Conservation (phyloP, 1,139 yeast species). For the Protomyces arabidopsidicola region DNA sequence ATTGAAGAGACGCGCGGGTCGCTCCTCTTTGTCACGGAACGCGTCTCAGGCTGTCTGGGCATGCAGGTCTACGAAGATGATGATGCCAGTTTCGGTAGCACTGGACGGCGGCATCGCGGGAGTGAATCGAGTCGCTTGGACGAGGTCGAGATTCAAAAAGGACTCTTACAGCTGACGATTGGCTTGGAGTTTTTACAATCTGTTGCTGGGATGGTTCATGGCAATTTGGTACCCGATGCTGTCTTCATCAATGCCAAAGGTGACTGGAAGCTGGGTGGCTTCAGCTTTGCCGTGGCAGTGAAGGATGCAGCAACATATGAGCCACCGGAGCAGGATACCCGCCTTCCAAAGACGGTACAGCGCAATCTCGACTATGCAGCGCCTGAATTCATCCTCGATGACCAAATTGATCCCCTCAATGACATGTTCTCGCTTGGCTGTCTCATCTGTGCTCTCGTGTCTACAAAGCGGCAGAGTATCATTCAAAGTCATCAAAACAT, state of each 20-base stretch:
- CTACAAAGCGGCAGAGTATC: conserved; percentile 41
- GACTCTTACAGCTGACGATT: conserved; percentile 69
- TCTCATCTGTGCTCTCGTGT: conserved; percentile 61
- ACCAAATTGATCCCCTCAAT: conserved; percentile 57
- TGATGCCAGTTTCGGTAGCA: conserved; percentile 30
- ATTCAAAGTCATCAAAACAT: conserved; percentile 40
- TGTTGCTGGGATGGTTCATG: conserved; percentile 68
- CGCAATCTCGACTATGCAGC: conserved; percentile 69
- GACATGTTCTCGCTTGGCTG: conserved; percentile 83
- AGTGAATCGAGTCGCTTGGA: conserved; percentile 46
- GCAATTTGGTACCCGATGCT: conserved; percentile 73
- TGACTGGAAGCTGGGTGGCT: conserved; percentile 89
- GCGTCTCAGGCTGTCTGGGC: conserved; percentile 57
- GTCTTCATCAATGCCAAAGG: conserved; percentile 75
- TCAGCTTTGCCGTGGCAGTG: conserved; percentile 48
- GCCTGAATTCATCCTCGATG: conserved; percentile 65
- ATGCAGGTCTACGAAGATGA: conserved; percentile 43
- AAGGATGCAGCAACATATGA: conserved; percentile 47
- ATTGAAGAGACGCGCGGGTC: conserved; percentile 78
- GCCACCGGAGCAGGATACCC: conserved; percentile 62
- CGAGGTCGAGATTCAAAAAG: conserved; percentile 75
- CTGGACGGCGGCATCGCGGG: conserved; percentile 28
- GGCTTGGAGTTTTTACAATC: conserved; percentile 79
- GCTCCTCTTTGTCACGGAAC: conserved; percentile 79
- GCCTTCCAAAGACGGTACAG: conserved; percentile 69